A percentile compares a stretch with the other conserved stretches of the same genome.
These are phyloP conservation scores for Candida tallmaniae DNA, from an alignment of 805 yeast genomes.

Conservation along the genomic window DNA sequence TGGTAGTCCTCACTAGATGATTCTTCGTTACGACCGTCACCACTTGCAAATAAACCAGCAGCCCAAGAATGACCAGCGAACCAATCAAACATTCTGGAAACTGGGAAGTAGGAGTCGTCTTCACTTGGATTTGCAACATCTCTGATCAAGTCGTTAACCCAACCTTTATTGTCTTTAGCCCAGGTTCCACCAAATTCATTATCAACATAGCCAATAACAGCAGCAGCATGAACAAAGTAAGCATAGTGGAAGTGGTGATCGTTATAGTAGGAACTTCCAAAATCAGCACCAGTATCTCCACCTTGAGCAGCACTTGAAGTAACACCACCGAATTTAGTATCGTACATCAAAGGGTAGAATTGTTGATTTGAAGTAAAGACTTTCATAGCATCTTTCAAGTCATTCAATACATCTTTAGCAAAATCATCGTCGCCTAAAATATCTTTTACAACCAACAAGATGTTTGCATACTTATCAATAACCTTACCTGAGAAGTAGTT, in stretches of 20 bases:
- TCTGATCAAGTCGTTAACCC: slow-evolving; percentile 59
- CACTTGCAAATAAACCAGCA: slow-evolving; percentile 61
- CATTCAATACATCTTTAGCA: slow-evolving; percentile 29
- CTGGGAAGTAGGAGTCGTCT: slow-evolving; percentile 61
- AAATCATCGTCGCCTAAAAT: slow-evolving; percentile 41
- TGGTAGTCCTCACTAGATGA: slow-evolving; percentile 72
- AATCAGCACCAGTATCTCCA: slow-evolving; percentile 49
- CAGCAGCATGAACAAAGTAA: slow-evolving; percentile 79
- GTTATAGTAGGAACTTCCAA: slow-evolving; percentile 73
- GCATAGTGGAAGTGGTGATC: slow-evolving; percentile 91
- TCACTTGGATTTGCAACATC: slow-evolving; percentile 64
- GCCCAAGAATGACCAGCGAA: slow-evolving; percentile 78
- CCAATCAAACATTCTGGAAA: slow-evolving; percentile 70
- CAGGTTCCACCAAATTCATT: slow-evolving; percentile 47
- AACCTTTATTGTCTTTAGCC: slow-evolving; percentile 44
- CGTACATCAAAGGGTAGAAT: slow-evolving; percentile 48
- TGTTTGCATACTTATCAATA: slow-evolving; percentile 54
- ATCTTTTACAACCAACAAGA: slow-evolving; percentile 47
- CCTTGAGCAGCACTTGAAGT: slow-evolving; percentile 47
- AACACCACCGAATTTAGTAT: slow-evolving; percentile 52
- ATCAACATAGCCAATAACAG: slow-evolving; percentile 69
- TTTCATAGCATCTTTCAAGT: slow-evolving; percentile 42
- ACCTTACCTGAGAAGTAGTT: slow-evolving; percentile 52
- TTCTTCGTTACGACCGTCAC: slow-evolving; percentile 76
- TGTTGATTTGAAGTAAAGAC: slow-evolving; percentile 39